Evolutionary conservation across 2,329 filamentous ascomycete genomes (phyloP), one percentile per base, ranked within the genome.

Genomic region (Colletotrichum salicis): DNA sequence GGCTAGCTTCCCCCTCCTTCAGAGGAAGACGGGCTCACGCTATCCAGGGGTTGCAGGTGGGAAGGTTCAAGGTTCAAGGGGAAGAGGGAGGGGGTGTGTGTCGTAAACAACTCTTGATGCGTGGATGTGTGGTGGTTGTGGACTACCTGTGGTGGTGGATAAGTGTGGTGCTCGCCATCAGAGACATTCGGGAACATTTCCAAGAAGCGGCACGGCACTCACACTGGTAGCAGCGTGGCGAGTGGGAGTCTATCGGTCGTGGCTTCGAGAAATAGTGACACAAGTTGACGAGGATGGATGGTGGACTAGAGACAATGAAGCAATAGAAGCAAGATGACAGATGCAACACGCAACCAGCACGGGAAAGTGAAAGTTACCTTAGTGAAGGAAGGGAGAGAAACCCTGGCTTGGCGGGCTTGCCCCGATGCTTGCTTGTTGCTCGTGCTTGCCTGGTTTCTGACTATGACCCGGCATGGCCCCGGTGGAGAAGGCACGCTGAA

Each of bases 141-240:
- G 11, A n/a, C 24, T 52, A 10, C 10, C 2, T 12, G 51, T 27
- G 22, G 51, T 45, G 6, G 41, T n/a, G 15, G 41, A 45, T 37
- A 5, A 12, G 35, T 37, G 35, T 37, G 35, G 13, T 51, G 61
- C n/a, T 55, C 33, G 61, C 31, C 61, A 64, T 63, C 48, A 63
- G 33, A 64, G 48, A 64, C 33, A 63, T 37, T 37, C 31, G 29
- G 41, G 60, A 13, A 54, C 60, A 15, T 29, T 45, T n/a, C 57
- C 24, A 24, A 48, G 19, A 15, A n/a, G 41, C 41, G 41, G 41
- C 41, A 45, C 41, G 41, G 41, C 19, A n/a, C 7, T n/a, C 41
- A 7, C 15, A n/a, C 41, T 45, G 41, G 19, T 7, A 45, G 41
- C 41, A 45, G 41, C 41, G 41, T 45, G 41, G 41, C 15, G 15